Conservation (phyloP, 1,284 basidiomycete species). For the Hemileia vastatrix region DNA sequence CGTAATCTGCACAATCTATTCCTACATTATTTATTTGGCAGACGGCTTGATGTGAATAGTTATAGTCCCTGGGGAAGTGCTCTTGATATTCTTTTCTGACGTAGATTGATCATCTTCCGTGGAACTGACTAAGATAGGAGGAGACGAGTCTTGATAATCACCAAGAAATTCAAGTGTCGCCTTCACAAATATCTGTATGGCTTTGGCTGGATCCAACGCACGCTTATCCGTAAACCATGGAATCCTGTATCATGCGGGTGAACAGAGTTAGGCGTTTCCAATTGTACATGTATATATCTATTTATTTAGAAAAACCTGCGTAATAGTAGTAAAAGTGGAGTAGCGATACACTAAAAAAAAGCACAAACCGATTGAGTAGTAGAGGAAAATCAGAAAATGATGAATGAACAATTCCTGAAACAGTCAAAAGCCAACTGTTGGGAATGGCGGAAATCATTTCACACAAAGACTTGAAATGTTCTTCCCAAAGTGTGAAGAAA, state of each 20-base stretch:
- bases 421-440: constrained; percentile 3
- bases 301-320: background rate
- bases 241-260: background rate
- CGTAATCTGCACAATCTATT: too few species aligned
- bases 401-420: constrained; percentile 18
- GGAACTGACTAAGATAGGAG: too few species aligned
- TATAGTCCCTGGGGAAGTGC: too few species aligned
- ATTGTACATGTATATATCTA: background rate
- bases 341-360: too few species aligned
- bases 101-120: too few species aligned
- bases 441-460: background rate
- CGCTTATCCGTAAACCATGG: background rate
- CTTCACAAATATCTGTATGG: background rate
- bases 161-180: constrained; percentile 1
- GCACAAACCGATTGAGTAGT: constrained; percentile 8
- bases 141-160: too few species aligned
- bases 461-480: constrained; percentile 10
- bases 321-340: background rate
- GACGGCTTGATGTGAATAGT: too few species aligned
- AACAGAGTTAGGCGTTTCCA: background rate
- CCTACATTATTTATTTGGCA: too few species aligned
- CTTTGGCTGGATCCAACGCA: background rate
- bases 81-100: too few species aligned
- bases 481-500: constrained; percentile 9
- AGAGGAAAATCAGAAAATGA: constrained; percentile 21